Percentiles rank a stretch among this genome's conserved stretches.
phyloP scores from a whole-genome alignment of 2,329 filamentous ascomycete species.

The Lizonia empirigonia region DNA sequence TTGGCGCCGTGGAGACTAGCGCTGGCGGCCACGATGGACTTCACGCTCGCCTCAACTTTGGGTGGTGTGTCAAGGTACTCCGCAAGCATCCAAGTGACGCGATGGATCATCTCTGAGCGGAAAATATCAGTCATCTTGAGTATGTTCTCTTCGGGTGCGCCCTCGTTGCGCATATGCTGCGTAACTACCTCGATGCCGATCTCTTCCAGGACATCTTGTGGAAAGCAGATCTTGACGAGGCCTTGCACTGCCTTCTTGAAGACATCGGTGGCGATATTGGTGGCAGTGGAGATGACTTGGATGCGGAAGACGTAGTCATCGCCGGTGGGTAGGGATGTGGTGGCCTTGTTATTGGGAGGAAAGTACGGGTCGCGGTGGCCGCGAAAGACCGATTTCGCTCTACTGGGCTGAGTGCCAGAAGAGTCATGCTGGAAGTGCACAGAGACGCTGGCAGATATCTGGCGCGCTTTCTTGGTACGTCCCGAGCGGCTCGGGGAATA shows the following conservation, averaged over 20 bases:
- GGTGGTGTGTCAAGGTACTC: constrained; percentile 21
- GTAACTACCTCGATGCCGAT: constrained; percentile 26
- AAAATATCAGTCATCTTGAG: constrained; percentile 22
- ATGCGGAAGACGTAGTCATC: constrained; percentile 34
- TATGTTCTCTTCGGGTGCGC: constrained; percentile 24
- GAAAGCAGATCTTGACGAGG: constrained; percentile 37
- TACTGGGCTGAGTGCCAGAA: not conserved
- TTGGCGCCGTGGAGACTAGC: constrained; percentile 16
- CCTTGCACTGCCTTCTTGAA: constrained; percentile 34
- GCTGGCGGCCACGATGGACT: constrained; percentile 15
- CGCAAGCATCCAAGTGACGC: constrained; percentile 27
- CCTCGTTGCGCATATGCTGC: constrained; percentile 29
- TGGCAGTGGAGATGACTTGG: constrained; percentile 27
- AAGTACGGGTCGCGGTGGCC: constrained; percentile 5
- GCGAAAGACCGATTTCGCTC: constrained; percentile 1
- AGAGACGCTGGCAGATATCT: not conserved
- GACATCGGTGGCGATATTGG: constrained; percentile 21
- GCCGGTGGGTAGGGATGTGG: constrained; percentile 11
- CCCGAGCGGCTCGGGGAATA: not conserved
- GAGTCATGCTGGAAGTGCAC: not conserved
- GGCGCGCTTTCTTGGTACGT: constrained; percentile 5
- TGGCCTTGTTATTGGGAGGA: not conserved
- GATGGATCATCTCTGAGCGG: constrained; percentile 26
- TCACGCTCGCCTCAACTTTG: constrained; percentile 21
- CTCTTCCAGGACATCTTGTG: constrained; percentile 28